A percentile compares a stretch with the other conserved stretches of the same genome.
phyloP scores from a whole-genome alignment of 2,329 filamentous ascomycete genomes.

The Talaromyces sp. region DNA sequence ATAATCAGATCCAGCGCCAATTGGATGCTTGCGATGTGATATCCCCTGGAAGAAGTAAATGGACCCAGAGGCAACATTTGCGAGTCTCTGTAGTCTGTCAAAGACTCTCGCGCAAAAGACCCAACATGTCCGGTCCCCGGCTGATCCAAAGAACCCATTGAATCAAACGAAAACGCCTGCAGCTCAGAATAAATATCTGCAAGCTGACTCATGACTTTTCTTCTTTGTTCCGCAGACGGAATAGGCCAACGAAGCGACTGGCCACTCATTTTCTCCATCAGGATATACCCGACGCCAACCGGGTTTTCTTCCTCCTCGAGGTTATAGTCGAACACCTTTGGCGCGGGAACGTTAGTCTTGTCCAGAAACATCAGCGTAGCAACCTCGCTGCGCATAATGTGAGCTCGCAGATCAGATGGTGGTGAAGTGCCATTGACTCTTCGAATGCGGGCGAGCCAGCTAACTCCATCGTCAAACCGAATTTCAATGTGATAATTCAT shows the following conservation, averaged over 20 bases:
- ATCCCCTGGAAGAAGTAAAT: slow-evolving; percentile 33
- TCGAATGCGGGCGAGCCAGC: slow-evolving; percentile 42
- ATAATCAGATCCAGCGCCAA: slow-evolving; percentile 26
- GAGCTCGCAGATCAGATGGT: slow-evolving; percentile 22
- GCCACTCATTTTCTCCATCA: slow-evolving; percentile 41
- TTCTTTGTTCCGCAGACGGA: slow-evolving; percentile 28
- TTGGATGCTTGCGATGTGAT: slow-evolving; percentile 28
- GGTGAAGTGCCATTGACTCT: slow-evolving; percentile 39
- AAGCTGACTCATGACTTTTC: slow-evolving; percentile 35
- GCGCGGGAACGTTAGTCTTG: slow-evolving; percentile 32
- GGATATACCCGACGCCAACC: slow-evolving; percentile 39
- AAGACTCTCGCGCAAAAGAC: slow-evolving; percentile 35
- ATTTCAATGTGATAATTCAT: slow-evolving; percentile 45
- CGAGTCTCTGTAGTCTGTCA: slow-evolving; percentile 28
- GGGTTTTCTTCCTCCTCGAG: slow-evolving; percentile 27
- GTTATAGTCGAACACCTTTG: slow-evolving; percentile 36
- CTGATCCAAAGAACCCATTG: slow-evolving; percentile 32
- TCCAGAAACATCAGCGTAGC: slow-evolving; percentile 40
- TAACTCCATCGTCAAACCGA: slow-evolving; percentile 39
- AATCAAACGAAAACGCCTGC: slow-evolving; percentile 31
- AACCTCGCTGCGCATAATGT: slow-evolving; percentile 38
- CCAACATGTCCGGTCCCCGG: slow-evolving; percentile 26
- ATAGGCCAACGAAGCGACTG: slow-evolving; percentile 34
- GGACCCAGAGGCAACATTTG: slow-evolving; percentile 28
- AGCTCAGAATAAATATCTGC: slow-evolving; percentile 39